Base-by-base conservation (phyloP, 805 yeast genomes). In the Kodamaea hsintzibuensis region DNA sequence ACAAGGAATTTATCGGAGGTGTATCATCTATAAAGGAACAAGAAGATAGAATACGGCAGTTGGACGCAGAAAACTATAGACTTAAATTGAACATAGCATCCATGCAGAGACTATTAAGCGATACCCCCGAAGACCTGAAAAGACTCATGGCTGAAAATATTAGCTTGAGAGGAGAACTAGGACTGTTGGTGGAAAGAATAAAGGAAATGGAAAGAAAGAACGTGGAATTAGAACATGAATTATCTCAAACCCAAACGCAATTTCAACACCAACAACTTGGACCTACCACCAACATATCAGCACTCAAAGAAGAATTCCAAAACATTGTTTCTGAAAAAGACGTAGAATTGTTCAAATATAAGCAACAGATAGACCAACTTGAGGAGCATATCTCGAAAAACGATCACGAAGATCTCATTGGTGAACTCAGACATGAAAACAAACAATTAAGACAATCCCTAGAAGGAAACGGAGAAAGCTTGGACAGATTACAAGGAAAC, bases 81-180 rank as follows among this genome's bases (percentile, higher is more conserved):
- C 59, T 66, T 46, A 65, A 64, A 52, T 55, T 66, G 27, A 67
- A 60, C 40, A 61, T 66, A 30, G 65, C 65, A 22, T 60, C 67
- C 25, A 58, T 66, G 55, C 65, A 62, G 39, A 56, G 61, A 48
- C 53, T 60, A 17, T 57, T 66, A 46, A 58, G 60, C 48, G 67
- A 56, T 25, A 57, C 67, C 2, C 70, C 70, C 6, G 59, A 58
- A 33, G 68, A 64, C 22, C 59, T 59, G 17, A 59, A 57, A 5
- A 57, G 60, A 12, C 51, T 66, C 45, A 58, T 61, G 33, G 52
- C 51, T 19, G 67, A 65, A 42, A 66, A 66, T 44, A 54, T 62
- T 25, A 50, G 57, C n/a, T 50, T 58, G 14, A 56, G 47, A 49
- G 47, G 45, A 27, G 58, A 49, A 6, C 16, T 48, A 25, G 55